phyloP scores from a whole-genome alignment of 2,329 filamentous ascomycete species.

The Chrysoporthe austroafricana region DNA sequence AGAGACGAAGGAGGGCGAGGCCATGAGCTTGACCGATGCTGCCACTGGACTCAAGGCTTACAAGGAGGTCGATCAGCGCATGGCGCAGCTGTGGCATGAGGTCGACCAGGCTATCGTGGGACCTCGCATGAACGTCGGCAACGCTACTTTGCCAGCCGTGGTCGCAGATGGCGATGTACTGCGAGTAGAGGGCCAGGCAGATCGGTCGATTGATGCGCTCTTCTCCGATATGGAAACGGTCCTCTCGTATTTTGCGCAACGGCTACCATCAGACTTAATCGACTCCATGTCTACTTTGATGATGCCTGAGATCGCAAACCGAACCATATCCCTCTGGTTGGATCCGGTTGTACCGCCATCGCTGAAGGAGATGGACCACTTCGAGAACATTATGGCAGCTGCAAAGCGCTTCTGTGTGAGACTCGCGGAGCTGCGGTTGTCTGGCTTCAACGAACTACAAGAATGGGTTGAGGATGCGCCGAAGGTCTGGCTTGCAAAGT shows the following conservation, averaged over 20 bases:
- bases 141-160: constrained; percentile 44
- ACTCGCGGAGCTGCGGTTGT: constrained; percentile 67
- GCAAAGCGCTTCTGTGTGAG: constrained; percentile 66
- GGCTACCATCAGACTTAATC: constrained; percentile 58
- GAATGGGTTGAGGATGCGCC: constrained; percentile 84
- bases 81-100: constrained; percentile 64
- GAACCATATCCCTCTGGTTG: constrained; percentile 75
- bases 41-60: constrained; percentile 61
- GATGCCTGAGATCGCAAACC: constrained; percentile 69
- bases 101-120: constrained; percentile 64
- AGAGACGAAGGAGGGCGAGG: constrained; percentile 53
- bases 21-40: constrained; percentile 57
- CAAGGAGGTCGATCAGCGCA: constrained; percentile 63
- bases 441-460: constrained; percentile 63
- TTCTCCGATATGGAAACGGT: constrained; percentile 57
- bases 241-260: constrained; percentile 55
- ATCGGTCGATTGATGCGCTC: constrained; percentile 53
- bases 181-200: constrained; percentile 46
- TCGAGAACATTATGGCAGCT: constrained; percentile 70
- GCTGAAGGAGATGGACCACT: constrained; percentile 70
- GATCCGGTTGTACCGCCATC: constrained; percentile 76
- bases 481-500: constrained; percentile 82
- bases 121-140: constrained; percentile 57
- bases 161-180: constrained; percentile 48
- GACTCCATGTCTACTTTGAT: constrained; percentile 69